A percentile compares a stretch with the other conserved stretches of the same genome.
phyloP scores from a whole-genome alignment of 495 filamentous ascomycete species.

The Cladorrhinum samala region DNA sequence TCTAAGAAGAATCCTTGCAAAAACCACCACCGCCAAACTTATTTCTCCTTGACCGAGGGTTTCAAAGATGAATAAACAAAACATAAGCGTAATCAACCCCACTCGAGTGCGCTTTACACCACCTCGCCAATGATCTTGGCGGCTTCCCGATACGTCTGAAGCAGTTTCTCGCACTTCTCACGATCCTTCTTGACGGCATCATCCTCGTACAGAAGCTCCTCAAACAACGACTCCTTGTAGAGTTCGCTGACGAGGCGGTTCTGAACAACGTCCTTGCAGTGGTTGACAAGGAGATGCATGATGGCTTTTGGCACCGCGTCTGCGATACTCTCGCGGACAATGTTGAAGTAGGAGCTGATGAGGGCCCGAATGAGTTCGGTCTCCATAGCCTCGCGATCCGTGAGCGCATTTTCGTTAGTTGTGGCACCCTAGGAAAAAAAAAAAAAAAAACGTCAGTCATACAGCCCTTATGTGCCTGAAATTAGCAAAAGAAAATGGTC shows the following conservation, averaged over 20 bases:
- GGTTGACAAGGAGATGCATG: conserved; percentile 97
- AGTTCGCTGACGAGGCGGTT: conserved; percentile 93
- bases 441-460: no score
- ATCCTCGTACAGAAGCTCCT: conserved; percentile 93
- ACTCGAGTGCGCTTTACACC: conserved; percentile 44
- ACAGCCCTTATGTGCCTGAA: conserved; percentile 1
- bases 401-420: conserved; percentile 71
- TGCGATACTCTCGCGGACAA: conserved; percentile 92
- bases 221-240: conserved; percentile 89
- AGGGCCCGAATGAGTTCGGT: conserved; percentile 94
- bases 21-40: no score
- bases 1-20: background rate
- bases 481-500: background rate
- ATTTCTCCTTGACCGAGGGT: no score
- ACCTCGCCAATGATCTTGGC: conserved; percentile 98
- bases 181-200: conserved; percentile 94
- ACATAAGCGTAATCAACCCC: no score
- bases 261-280: conserved; percentile 95
- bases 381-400: conserved; percentile 92
- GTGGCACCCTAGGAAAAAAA: no score
- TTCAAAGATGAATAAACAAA: no score
- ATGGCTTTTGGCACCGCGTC: conserved; percentile 98
- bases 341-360: conserved; percentile 97
- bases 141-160: conserved; percentile 92
- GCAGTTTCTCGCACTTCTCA: conserved; percentile 93